Evolutionary conservation across 2,329 filamentous ascomycete genomes (phyloP).

Genomic region (Cladorrhinum sp.): DNA sequence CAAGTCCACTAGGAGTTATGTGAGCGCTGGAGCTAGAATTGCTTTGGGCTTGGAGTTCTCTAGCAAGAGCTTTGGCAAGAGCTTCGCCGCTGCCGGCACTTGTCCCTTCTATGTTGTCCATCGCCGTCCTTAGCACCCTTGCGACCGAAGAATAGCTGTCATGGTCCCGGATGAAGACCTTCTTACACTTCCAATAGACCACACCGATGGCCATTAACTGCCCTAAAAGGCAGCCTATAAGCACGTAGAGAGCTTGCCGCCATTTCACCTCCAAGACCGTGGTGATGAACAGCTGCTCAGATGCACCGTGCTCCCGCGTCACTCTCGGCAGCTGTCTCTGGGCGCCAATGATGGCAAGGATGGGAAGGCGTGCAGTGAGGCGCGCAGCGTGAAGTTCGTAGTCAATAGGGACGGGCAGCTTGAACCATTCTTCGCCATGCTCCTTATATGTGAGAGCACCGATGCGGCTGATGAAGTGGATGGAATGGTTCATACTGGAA

Average conservation of each 20-base stretch:
- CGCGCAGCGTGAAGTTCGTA: neutral
- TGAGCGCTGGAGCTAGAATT: no score
- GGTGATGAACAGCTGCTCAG: neutral
- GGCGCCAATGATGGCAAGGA: conserved; percentile 7
- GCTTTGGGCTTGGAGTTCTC: no score
- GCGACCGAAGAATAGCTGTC: no score
- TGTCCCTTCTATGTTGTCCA: no score
- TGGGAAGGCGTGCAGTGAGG: conserved; percentile 6
- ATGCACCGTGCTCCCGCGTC: neutral
- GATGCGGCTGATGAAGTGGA: neutral
- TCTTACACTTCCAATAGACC: neutral
- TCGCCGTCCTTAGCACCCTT: no score
- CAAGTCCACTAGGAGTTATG: no score
- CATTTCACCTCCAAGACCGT: conserved; percentile 10
- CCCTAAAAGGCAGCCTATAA: neutral
- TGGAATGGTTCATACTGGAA: neutral
- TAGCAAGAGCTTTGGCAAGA: no score
- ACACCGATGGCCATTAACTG: neutral
- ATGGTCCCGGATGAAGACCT: no score
- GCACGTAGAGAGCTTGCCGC: neutral
- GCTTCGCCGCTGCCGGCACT: no score
- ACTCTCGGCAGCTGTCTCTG: neutral
- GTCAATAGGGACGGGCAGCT: neutral
- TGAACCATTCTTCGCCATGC: no score
- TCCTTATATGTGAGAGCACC: no score